phyloP scores from a whole-genome alignment of 805 yeast genomes.

The Teunomyces barrocoloradensis region DNA sequence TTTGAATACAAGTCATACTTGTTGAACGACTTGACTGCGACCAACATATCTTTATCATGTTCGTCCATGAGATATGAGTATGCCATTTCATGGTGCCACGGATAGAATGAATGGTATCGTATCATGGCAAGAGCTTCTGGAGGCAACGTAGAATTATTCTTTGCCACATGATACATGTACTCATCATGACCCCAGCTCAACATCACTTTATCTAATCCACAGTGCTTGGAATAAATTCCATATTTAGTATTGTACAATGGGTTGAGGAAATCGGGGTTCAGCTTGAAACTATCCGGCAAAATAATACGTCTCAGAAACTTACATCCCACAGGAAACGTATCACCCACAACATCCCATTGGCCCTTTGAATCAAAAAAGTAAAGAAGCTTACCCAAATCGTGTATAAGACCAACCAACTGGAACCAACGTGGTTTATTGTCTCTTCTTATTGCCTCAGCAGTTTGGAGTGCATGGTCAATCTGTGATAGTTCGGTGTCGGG shows the following conservation, averaged over 20 bases:
- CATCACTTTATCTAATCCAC: conserved; percentile 71
- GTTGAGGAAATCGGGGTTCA: conserved; percentile 59
- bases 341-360: conserved; percentile 82
- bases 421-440: conserved; percentile 75
- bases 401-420: conserved; percentile 70
- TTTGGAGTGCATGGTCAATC: conserved; percentile 72
- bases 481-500: conserved; percentile 75
- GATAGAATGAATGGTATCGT: conserved; percentile 71
- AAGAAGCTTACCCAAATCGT: conserved; percentile 66
- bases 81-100: conserved; percentile 73
- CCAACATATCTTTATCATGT: conserved; percentile 57
- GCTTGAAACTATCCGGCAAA: conserved; percentile 56
- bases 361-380: conserved; percentile 72
- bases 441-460: conserved; percentile 69
- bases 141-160: conserved; percentile 60
- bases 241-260: conserved; percentile 64
- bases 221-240: conserved; percentile 62
- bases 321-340: conserved; percentile 76
- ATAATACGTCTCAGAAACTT: conserved; percentile 58
- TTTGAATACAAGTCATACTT: conserved; percentile 69
- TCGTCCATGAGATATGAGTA: conserved; percentile 63
- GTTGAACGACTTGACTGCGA: conserved; percentile 64
- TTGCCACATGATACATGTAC: conserved; percentile 71
- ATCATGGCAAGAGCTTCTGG: conserved; percentile 71
- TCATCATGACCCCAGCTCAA: conserved; percentile 80